Evolutionary conservation across 2,329 filamentous ascomycete genomes (phyloP).

Genomic region (Aphanoascus verrucosus): DNA sequence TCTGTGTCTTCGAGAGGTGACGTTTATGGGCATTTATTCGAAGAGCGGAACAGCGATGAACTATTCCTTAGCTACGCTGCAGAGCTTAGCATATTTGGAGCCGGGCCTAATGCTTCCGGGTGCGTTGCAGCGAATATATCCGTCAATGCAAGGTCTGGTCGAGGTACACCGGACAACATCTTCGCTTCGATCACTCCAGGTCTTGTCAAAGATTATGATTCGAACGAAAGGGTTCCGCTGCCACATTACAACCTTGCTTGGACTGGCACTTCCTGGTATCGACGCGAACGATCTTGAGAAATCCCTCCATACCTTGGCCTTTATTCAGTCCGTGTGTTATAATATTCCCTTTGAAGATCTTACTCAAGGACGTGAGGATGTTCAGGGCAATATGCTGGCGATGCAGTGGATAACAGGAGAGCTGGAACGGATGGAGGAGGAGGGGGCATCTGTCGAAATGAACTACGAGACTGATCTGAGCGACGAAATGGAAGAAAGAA

Average conservation of each 20-base stretch:
- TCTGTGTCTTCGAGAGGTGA: conserved; percentile 75
- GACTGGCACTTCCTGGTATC: conserved; percentile 83
- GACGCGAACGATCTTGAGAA: conserved; percentile 97
- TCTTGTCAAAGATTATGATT: conserved; percentile 82
- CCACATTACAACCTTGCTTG: conserved; percentile 88
- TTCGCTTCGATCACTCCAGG: conserved; percentile 80
- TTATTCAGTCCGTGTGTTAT: conserved; percentile 91
- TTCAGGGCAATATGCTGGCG: conserved; percentile 65
- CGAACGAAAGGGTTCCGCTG: conserved; percentile 93
- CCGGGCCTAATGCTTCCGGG: conserved; percentile 86
- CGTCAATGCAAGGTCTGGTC: conserved; percentile 88
- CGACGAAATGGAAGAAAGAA: conserved; percentile 76
- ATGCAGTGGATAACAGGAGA: conserved; percentile 90
- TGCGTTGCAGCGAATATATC: conserved; percentile 89
- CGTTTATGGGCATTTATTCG: conserved; percentile 96
- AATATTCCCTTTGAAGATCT: conserved; percentile 87
- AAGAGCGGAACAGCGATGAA: conserved; percentile 88
- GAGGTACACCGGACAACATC: conserved; percentile 95
- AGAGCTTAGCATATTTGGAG: conserved; percentile 81
- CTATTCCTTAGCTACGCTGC: conserved; percentile 81
- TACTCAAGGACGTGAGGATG: conserved; percentile 54
- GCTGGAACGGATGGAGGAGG: conserved; percentile 84
- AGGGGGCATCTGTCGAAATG: conserved; percentile 73
- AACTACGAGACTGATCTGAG: conserved; percentile 73
- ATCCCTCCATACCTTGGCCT: conserved; percentile 85